Percentiles rank a stretch among this genome's conserved stretches.
Evolutionary conservation across 176 grass and related monocot genomes (phyloP).

Genomic region (Phragmites australis): DNA sequence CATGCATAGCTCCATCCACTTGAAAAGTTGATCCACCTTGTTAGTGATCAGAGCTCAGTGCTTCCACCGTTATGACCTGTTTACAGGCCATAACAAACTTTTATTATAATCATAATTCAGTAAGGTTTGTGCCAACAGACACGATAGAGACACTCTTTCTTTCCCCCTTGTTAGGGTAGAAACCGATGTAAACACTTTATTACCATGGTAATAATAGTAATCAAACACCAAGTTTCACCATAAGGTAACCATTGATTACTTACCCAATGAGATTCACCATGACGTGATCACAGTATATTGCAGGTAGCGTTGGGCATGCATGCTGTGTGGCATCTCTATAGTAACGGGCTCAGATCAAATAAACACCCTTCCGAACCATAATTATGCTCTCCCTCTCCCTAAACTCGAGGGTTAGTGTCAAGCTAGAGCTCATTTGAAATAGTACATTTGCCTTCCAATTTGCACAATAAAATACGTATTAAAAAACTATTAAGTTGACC

Average conservation of each 20-base stretch:
- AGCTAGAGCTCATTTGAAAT: background rate
- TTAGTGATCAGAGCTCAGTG: slow-evolving; percentile 40
- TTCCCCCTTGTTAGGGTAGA: background rate
- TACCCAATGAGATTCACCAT: background rate
- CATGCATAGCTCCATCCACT: slow-evolving; percentile 47
- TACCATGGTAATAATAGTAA: slow-evolving; percentile 11
- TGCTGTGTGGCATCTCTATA: background rate
- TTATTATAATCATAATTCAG: slow-evolving; percentile 38
- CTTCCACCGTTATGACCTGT: slow-evolving; percentile 33
- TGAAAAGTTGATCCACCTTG: slow-evolving; percentile 58
- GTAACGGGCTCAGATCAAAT: background rate
- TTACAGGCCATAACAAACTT: slow-evolving; percentile 56
- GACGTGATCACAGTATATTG: slow-evolving; percentile 14
- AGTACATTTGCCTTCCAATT: background rate
- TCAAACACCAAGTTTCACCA: slow-evolving; percentile 21
- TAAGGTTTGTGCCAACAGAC: slow-evolving; percentile 27
- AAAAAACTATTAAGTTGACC: slow-evolving; percentile 15
- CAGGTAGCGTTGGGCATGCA: background rate
- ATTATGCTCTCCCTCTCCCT: background rate
- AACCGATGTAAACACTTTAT: background rate
- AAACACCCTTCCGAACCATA: background rate
- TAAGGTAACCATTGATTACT: background rate
- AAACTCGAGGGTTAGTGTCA: background rate
- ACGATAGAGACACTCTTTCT: slow-evolving; percentile 13
- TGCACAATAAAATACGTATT: slow-evolving; percentile 13